Evolutionary conservation across 306 rosid genomes (phyloP).

Genomic region (Lathyrus oleraceus): DNA sequence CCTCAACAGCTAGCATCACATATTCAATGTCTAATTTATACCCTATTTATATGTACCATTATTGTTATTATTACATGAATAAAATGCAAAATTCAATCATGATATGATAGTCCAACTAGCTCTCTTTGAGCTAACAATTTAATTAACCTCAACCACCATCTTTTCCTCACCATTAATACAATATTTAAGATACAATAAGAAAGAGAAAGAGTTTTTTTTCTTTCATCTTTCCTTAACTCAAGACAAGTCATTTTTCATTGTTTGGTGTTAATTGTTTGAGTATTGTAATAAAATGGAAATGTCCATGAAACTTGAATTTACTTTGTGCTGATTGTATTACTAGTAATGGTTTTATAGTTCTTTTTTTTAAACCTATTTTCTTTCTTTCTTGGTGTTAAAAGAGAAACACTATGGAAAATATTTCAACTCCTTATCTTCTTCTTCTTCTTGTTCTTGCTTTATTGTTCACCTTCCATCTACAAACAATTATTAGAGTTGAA

Average conservation of each 20-base stretch:
- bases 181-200: slow-evolving; percentile 17
- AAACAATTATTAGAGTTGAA: slow-evolving; percentile 29
- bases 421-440: background rate
- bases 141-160: slow-evolving; percentile 71
- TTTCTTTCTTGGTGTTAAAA: slow-evolving; percentile 37
- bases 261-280: slow-evolving; percentile 21
- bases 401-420: slow-evolving; percentile 30
- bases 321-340: slow-evolving; percentile 40
- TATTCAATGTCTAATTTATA: background rate
- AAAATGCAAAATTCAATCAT: slow-evolving; percentile 73
- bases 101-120: slow-evolving; percentile 50
- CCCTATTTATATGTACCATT: background rate
- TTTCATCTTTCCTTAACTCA: background rate
- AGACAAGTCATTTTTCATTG: slow-evolving; percentile 32
- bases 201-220: slow-evolving; percentile 20
- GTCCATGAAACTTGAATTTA: slow-evolving; percentile 38
- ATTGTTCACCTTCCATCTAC: slow-evolving; percentile 37
- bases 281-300: slow-evolving; percentile 41
- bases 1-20: slow-evolving; percentile 5
- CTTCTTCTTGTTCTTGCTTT: slow-evolving; percentile 20
- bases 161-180: slow-evolving; percentile 58
- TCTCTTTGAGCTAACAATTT: slow-evolving; percentile 35
- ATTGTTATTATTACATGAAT: slow-evolving; percentile 41
- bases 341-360: slow-evolving; percentile 39
- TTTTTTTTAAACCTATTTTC: background rate